Evolutionary conservation across 1,139 yeast genomes (phyloP), one percentile per base, ranked within the genome.

Genomic region (Hyphopichia buzzinii): DNA sequence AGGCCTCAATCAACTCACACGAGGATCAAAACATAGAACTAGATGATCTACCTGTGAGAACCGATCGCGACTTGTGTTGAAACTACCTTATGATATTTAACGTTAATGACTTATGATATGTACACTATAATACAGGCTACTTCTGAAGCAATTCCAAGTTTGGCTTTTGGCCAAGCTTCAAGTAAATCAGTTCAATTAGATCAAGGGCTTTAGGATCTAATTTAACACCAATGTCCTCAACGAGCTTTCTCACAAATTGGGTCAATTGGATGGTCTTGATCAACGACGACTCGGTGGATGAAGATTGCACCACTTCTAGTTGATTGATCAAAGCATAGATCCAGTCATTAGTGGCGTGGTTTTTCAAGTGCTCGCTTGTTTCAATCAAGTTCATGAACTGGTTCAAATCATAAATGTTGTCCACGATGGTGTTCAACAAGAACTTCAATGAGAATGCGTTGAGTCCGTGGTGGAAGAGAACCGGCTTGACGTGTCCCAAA

Each of bases 401-500:
- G 12, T 60, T 58, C 33, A 70, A 50, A 28, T 69, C 75, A 15
- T 19, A 23, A n/a, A 25, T 17, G n/a, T 30, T 25, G 4, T 34
- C 33, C 14, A 34, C 24, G 12, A 26, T 26, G 21, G 48, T 38
- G 7, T 45, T 39, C 29, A 67, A 43, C 5, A 69, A 39, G 5
- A 62, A 43, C 15, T 45, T 41, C 29, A 62, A 54, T 3, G 54
- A 36, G 2, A 43, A 33, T 0, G 46, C 38, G 16, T 50, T 48
- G 17, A 66, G 35, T 2, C 47, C 46, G 15, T 47, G 42, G 34
- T 60, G 62, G 40, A 59, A 59, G 17, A 69, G 36, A 1, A 55
- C 61, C 2, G 65, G 55, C 40, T 70, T 70, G 24, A 67, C 49
- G 19, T 48, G 41, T 8, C 50, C 25, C 14, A 64, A 50, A n/a